phyloP scores from a whole-genome alignment of 352 stramenopile species.

The Phytophthora vignae region DNA sequence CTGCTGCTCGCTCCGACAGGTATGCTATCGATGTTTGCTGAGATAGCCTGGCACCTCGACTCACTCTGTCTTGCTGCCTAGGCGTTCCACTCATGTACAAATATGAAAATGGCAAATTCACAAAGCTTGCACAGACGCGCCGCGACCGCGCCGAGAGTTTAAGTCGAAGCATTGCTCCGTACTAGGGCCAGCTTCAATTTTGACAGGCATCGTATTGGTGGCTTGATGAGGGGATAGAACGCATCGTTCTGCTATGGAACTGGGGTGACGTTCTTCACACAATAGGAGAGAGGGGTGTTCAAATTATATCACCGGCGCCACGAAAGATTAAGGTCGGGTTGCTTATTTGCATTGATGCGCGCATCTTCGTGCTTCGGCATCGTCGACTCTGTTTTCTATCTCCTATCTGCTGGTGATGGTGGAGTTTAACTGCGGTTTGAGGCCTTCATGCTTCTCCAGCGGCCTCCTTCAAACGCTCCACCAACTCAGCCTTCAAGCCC shows the following conservation, averaged over 20 bases:
- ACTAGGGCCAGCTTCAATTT: slow-evolving; percentile 41
- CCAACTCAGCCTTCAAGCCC: slow-evolving; percentile 85
- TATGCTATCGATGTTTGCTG: slow-evolving; percentile 21
- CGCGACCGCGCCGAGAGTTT: slow-evolving; percentile 80
- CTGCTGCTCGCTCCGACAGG: slow-evolving; percentile 78
- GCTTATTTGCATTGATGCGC: slow-evolving; percentile 39
- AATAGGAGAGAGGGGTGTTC: slow-evolving; percentile 7
- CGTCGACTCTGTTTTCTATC: slow-evolving; percentile 35
- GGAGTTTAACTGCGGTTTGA: slow-evolving; percentile 20
- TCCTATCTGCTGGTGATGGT: slow-evolving; percentile 35
- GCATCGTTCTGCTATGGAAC: slow-evolving; percentile 6
- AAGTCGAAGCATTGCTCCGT: slow-evolving; percentile 73
- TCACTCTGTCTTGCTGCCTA: slow-evolving; percentile 27
- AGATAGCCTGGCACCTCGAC: slow-evolving; percentile 5
- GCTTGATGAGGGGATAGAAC: slow-evolving; percentile 17
- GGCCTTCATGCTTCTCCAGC: slow-evolving; percentile 44
- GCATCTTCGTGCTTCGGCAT: slow-evolving; percentile 21
- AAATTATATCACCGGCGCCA: slow-evolving; percentile 17
- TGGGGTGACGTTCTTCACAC: not conserved
- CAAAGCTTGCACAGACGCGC: slow-evolving; percentile 74
- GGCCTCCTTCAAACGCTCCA: slow-evolving; percentile 82
- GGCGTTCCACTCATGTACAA: slow-evolving; percentile 88
- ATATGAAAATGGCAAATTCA: slow-evolving; percentile 76
- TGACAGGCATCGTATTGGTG: not conserved
- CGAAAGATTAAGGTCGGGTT: slow-evolving; percentile 32